Percentiles rank a stretch among this genome's conserved stretches.
phyloP scores from a whole-genome alignment of 352 stramenopile species.

The Pythium dissimile region DNA sequence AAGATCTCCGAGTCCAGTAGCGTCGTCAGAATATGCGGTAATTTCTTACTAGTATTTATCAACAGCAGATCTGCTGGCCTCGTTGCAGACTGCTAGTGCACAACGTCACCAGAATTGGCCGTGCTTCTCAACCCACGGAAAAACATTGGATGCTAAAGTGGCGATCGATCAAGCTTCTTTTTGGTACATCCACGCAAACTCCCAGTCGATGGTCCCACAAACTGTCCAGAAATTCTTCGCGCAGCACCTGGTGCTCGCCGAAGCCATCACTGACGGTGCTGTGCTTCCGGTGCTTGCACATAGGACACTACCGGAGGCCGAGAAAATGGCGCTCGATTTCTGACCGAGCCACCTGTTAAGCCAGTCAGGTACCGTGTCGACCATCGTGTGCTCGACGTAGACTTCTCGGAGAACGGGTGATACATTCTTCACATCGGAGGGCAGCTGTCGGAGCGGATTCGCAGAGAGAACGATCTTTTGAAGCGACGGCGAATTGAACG shows the following conservation, averaged over 20 bases:
- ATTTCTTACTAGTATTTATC: no score
- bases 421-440: background rate
- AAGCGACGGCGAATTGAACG: background rate
- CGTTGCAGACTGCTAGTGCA: no score
- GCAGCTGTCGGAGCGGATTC: background rate
- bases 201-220: background rate
- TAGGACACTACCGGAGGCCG: background rate
- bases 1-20: background rate
- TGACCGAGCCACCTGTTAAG: background rate
- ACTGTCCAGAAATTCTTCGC: background rate
- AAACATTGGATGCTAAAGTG: no score
- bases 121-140: no score
- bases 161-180: background rate
- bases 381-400: background rate
- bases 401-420: background rate
- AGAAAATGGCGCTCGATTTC: background rate
- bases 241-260: background rate
- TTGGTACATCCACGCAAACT: background rate
- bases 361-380: background rate
- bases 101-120: no score
- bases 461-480: background rate
- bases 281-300: background rate
- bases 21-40: no score
- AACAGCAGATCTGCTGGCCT: no score
- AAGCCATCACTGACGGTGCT: background rate